Evolutionary conservation across 2,329 filamentous ascomycete genomes (phyloP).

Genomic region (Cladosporium oxysporum): DNA sequence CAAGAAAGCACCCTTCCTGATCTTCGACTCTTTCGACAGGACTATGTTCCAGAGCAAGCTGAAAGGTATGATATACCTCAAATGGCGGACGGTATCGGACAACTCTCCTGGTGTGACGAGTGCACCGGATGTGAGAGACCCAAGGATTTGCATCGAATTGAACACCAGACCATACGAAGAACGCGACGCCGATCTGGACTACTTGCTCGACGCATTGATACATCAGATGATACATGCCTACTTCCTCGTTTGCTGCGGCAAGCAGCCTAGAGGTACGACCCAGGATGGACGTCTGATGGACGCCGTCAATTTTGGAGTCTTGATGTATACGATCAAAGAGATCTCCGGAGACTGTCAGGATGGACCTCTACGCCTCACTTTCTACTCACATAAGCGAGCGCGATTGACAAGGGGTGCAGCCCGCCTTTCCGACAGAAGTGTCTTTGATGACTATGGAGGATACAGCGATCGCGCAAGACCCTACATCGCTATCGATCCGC

Average conservation of each 20-base stretch:
- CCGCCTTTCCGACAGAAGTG: background rate
- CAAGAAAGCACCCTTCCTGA: constrained; percentile 35
- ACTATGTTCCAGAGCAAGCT: constrained; percentile 42
- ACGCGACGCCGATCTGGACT: constrained; percentile 33
- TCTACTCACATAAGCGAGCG: constrained; percentile 32
- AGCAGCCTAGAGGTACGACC: constrained; percentile 33
- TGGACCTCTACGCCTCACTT: constrained; percentile 36
- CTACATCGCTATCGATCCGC: constrained; percentile 30
- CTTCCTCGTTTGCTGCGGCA: constrained; percentile 46
- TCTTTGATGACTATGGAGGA: background rate
- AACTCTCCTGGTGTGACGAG: constrained; percentile 40
- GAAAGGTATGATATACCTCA: constrained; percentile 41
- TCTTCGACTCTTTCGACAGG: constrained; percentile 42
- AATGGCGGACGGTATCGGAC: constrained; percentile 32
- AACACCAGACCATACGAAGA: constrained; percentile 33
- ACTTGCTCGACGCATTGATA: constrained; percentile 42
- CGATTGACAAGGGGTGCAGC: constrained; percentile 3
- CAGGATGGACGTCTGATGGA: constrained; percentile 42
- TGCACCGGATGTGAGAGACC: constrained; percentile 33
- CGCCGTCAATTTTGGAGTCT: constrained; percentile 43
- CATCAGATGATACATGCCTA: constrained; percentile 52
- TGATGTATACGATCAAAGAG: constrained; percentile 42
- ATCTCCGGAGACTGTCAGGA: constrained; percentile 33
- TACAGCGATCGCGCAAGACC: background rate
- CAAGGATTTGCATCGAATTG: constrained; percentile 41